A percentile compares a stretch with the other conserved stretches of the same genome.
Evolutionary conservation across 2,329 filamentous ascomycete genomes (phyloP).

Genomic region (Rutstroemia sydowiana): DNA sequence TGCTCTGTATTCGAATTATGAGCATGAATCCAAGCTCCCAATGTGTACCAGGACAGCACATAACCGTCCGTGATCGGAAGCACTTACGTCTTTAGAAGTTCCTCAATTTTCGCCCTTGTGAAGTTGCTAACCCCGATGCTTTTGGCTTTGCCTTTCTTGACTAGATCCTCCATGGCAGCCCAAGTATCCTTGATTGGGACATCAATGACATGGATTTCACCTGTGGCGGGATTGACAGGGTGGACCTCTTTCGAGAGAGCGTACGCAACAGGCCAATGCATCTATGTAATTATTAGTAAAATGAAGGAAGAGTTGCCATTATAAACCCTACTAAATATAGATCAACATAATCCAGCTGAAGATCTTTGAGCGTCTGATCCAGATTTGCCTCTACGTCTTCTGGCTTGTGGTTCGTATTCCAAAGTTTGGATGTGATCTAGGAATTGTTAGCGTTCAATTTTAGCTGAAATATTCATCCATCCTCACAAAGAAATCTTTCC

Average conservation of each 20-base stretch:
- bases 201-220: slow-evolving; percentile 15
- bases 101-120: slow-evolving; percentile 35
- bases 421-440: slow-evolving; percentile 62
- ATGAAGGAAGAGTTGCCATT: neutral
- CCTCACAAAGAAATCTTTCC: slow-evolving; percentile 50
- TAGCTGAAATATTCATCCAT: neutral
- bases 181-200: slow-evolving; percentile 32
- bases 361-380: slow-evolving; percentile 62
- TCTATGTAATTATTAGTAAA: slow-evolving; percentile 20
- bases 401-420: slow-evolving; percentile 67
- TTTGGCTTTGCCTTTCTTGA: slow-evolving; percentile 33
- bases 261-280: slow-evolving; percentile 72
- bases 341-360: slow-evolving; percentile 77
- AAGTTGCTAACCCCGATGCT: slow-evolving; percentile 48
- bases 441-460: neutral
- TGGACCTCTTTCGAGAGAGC: slow-evolving; percentile 12
- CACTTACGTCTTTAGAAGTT: slow-evolving; percentile 35
- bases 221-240: slow-evolving; percentile 15
- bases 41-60: neutral
- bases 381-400: slow-evolving; percentile 60
- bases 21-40: neutral
- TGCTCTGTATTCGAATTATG: slow-evolving; percentile 25
- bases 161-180: slow-evolving; percentile 35
- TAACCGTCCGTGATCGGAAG: neutral
- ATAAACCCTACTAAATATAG: slow-evolving; percentile 47